phyloP scores from a whole-genome alignment of 106 monocot genomes.

The Dioscorea zingiberensis region DNA sequence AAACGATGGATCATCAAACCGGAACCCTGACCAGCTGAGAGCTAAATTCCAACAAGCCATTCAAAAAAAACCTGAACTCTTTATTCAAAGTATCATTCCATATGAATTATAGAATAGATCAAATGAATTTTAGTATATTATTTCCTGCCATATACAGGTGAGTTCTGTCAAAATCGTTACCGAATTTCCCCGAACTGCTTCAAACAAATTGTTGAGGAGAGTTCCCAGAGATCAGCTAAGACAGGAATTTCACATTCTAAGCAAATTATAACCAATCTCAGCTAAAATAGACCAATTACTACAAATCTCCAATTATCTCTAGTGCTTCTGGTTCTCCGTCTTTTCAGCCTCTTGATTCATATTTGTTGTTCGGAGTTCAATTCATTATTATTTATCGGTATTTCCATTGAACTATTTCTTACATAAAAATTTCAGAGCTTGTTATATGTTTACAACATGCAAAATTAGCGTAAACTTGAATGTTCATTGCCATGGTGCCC shows the following conservation, averaged over 20 bases:
- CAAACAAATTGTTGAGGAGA: conserved; percentile 60
- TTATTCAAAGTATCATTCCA: conserved; percentile 64
- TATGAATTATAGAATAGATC: neutral
- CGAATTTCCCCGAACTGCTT: conserved; percentile 66
- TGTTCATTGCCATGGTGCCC: too few species aligned
- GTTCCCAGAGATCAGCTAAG: conserved; percentile 51
- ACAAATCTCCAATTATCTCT: too few species aligned
- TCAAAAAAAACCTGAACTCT: conserved; percentile 72
- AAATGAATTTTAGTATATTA: neutral
- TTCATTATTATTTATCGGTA: too few species aligned
- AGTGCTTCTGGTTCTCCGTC: too few species aligned
- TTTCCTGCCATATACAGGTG: conserved; percentile 29
- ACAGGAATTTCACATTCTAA: conserved; percentile 18
- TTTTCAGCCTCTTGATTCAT: too few species aligned
- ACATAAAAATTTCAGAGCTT: neutral
- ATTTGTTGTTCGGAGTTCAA: too few species aligned
- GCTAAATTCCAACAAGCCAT: conserved; percentile 67
- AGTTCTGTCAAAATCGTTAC: conserved; percentile 50
- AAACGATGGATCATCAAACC: conserved; percentile 28
- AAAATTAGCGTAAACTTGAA: too few species aligned
- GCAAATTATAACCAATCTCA: conserved; percentile 28
- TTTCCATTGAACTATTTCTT: too few species aligned
- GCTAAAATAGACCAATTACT: too few species aligned
- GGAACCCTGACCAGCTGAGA: conserved; percentile 35
- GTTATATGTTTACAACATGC: conserved; percentile 2